Evolutionary conservation across 208 protist species (phyloP), one percentile per base, ranked within the genome.

Genomic region (Trypanosomatidae sp.): DNA sequence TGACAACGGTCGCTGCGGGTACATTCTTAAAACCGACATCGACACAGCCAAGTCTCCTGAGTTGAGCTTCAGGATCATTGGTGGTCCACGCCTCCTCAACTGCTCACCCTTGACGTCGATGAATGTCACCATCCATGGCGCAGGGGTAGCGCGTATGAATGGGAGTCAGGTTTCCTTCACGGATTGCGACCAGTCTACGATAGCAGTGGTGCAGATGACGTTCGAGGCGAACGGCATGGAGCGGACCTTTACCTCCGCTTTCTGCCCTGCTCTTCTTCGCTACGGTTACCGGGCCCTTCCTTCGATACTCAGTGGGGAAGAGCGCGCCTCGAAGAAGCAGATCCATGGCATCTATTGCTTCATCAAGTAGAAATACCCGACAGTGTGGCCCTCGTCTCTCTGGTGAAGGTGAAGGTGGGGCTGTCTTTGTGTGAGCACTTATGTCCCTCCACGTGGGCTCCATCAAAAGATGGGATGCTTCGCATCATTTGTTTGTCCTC

Each of bases 1-100:
- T 41, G 90, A 97, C 68, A 97, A 97, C 74, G 92, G 89, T 30
- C 85, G 81, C 39, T 94, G 87, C 70, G 92, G 92, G 33, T 97
- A 97, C 83, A 66, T 97, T 9, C 83, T 97, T 17, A 93, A 93
- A 69, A 92, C 76, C 28, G 76, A 85, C 72, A 62, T 81, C 33
- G 87, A 87, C 46, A 64, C 59, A 1, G 73, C 90, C 19, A 83
- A 79, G 70, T 79, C 66, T 7, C 65, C 84, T 19, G 84, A 88
- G 64, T 52, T 91, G 60, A 85, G 53, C 47, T 46, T 96, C 60
- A 84, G 87, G 52, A 74, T 96, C 65, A 91, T 96, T 69, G 81
- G 81, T 53, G 92, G 92, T 0, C 92, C 90, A 25, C 84, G 88
- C 30, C 82, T 86, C 53, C 76, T 94, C 43, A 83, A 85, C 36